Evolutionary conservation across 2,329 filamentous ascomycete genomes (phyloP).

Genomic region (Hawksworthiomyces lignivorus): DNA sequence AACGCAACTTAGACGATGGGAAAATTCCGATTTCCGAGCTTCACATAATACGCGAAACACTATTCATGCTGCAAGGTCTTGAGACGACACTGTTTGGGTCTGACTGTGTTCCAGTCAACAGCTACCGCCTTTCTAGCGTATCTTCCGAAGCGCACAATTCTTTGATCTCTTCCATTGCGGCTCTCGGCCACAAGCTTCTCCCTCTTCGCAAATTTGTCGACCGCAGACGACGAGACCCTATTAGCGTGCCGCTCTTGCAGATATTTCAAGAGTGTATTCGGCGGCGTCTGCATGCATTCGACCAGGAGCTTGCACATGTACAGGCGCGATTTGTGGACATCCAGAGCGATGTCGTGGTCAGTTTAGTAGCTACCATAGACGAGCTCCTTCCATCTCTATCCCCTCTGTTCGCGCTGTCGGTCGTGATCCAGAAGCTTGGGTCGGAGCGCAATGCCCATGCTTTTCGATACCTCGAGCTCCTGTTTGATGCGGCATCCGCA

Average conservation of each 20-base stretch:
- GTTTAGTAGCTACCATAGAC: slow-evolving; percentile 53
- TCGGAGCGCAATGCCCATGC: slow-evolving; percentile 41
- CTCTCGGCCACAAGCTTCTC: slow-evolving; percentile 37
- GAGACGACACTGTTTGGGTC: slow-evolving; percentile 62
- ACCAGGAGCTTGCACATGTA: slow-evolving; percentile 48
- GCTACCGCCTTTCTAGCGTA: slow-evolving; percentile 40
- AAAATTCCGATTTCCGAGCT: slow-evolving; percentile 55
- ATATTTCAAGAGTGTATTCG: slow-evolving; percentile 61
- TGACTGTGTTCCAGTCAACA: slow-evolving; percentile 29
- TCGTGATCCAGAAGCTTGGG: slow-evolving; percentile 52
- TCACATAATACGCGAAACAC: slow-evolving; percentile 64
- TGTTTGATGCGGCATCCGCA: slow-evolving; percentile 63
- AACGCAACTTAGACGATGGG: too few species aligned
- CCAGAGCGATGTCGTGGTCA: slow-evolving; percentile 50
- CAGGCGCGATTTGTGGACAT: slow-evolving; percentile 54
- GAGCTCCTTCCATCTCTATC: slow-evolving; percentile 47
- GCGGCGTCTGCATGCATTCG: slow-evolving; percentile 48
- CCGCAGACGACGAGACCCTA: slow-evolving; percentile 26
- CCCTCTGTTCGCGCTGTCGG: slow-evolving; percentile 52
- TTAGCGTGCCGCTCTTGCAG: slow-evolving; percentile 51
- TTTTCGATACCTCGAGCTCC: slow-evolving; percentile 69
- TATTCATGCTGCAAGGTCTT: slow-evolving; percentile 80
- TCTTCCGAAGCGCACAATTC: slow-evolving; percentile 43
- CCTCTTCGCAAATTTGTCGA: slow-evolving; percentile 38
- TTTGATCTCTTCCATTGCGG: slow-evolving; percentile 38